phyloP scores from a whole-genome alignment of 192 early-diverging fungal species.

The Geranomyces michiganensis region DNA sequence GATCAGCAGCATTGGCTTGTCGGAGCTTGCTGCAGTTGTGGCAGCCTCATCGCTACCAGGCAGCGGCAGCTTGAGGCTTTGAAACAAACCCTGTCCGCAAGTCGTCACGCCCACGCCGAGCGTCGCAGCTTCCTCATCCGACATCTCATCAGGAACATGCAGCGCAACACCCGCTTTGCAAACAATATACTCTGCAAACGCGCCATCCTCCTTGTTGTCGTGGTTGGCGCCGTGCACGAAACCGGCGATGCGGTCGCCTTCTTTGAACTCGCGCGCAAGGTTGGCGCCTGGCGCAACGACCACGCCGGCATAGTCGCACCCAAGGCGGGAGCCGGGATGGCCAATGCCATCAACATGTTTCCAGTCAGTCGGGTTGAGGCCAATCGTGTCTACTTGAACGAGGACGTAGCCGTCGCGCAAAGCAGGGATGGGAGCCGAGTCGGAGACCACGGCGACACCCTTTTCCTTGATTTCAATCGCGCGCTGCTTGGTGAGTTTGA shows the following conservation, averaged over 20 bases:
- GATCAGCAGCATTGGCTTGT: constrained; percentile 31
- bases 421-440: constrained; percentile 21
- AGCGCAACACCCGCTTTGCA: constrained; percentile 7
- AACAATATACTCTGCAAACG: constrained; percentile 33
- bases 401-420: constrained; percentile 30
- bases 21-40: not conserved
- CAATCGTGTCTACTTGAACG: constrained; percentile 31
- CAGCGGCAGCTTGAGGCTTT: constrained; percentile 29
- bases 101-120: constrained; percentile 35
- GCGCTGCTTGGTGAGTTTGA: no score
- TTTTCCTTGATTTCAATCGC: not conserved
- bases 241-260: no score
- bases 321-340: constrained; percentile 18
- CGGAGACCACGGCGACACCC: not conserved
- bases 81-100: constrained; percentile 30
- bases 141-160: constrained; percentile 27
- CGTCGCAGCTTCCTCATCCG: constrained; percentile 38
- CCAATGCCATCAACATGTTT: constrained; percentile 41
- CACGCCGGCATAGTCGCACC: constrained; percentile 36
- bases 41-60: constrained; percentile 13
- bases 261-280: not conserved
- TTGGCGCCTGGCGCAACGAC: constrained; percentile 33
- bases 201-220: constrained; percentile 20
- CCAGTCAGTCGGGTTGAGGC: constrained; percentile 47
- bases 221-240: constrained; percentile 28